Percentiles rank a stretch among this genome's conserved stretches.
phyloP scores from a whole-genome alignment of 768 basidiomycete species.

The Russula brevipes region DNA sequence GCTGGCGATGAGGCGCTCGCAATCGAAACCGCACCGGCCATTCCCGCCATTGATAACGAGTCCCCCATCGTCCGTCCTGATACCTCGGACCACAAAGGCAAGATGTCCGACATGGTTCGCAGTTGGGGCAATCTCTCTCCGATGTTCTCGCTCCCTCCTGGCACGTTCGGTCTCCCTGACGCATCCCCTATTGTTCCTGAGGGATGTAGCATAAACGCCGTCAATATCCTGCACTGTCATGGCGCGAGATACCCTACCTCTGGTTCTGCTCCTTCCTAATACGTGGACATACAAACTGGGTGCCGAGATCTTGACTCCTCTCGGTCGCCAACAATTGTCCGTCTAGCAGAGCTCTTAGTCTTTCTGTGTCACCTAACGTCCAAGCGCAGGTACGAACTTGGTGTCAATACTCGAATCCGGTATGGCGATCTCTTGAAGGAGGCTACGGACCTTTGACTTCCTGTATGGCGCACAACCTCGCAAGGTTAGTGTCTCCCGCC shows the following conservation, averaged over 20 bases:
- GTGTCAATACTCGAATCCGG: conserved; percentile 41
- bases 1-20: too few species aligned
- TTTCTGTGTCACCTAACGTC: not conserved
- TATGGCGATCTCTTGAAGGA: conserved; percentile 43
- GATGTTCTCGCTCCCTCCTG: too few species aligned
- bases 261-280: conserved; percentile 28
- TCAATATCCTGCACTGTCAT: conserved; percentile 40
- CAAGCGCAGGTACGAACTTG: conserved; percentile 37
- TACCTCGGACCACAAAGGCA: too few species aligned
- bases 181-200: conserved; percentile 44
- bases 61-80: too few species aligned
- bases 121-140: too few species aligned
- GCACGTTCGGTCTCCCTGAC: conserved; percentile 48
- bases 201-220: conserved; percentile 44
- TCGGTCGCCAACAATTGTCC: conserved; percentile 41
- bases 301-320: conserved; percentile 44
- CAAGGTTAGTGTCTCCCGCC: conserved; percentile 31
- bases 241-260: conserved; percentile 37
- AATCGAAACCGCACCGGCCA: too few species aligned
- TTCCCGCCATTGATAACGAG: too few species aligned
- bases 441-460: conserved; percentile 41
- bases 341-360: not conserved
- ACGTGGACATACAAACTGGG: conserved; percentile 45
- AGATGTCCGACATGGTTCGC: too few species aligned
- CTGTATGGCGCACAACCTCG: conserved; percentile 48